Conservation (phyloP, 768 basidiomycete genomes). For the Suillus spraguei region DNA sequence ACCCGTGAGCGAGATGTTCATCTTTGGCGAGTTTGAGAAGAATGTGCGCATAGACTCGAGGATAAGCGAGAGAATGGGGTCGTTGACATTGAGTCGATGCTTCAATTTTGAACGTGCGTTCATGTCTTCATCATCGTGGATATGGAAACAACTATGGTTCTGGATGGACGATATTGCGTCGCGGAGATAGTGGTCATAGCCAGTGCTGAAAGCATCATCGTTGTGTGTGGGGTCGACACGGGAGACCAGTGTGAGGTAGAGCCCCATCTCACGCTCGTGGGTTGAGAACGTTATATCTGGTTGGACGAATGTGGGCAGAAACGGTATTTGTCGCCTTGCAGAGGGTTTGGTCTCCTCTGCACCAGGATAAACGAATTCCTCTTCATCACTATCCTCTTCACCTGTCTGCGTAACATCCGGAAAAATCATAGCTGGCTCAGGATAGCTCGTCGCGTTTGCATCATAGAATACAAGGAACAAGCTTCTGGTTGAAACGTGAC, state of each 20-base stretch:
- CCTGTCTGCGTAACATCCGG: constrained; percentile 22
- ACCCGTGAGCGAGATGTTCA: constrained; percentile 87
- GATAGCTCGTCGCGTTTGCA: constrained; percentile 73
- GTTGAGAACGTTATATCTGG: constrained; percentile 78
- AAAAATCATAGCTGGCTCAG: constrained; percentile 50
- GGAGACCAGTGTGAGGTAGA: constrained; percentile 80
- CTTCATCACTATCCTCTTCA: constrained; percentile 54
- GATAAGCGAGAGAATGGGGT: constrained; percentile 70
- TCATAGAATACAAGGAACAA: constrained; percentile 74
- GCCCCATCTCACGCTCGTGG: constrained; percentile 81
- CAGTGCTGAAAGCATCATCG: constrained; percentile 78
- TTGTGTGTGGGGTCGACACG: constrained; percentile 71
- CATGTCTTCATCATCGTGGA: constrained; percentile 44
- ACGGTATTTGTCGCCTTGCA: constrained; percentile 15
- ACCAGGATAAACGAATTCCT: constrained; percentile 47
- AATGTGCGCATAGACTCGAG: constrained; percentile 75
- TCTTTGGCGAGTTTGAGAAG: constrained; percentile 84
- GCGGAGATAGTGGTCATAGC: constrained; percentile 80
- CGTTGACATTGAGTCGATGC: constrained; percentile 79
- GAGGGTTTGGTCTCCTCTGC: constrained; percentile 22
- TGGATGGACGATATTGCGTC: constrained; percentile 75
- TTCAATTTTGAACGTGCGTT: constrained; percentile 47
- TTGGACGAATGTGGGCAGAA: constrained; percentile 49
- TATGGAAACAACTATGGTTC: constrained; percentile 58
- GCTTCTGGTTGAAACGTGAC: constrained; percentile 62